Evolutionary conservation across 495 filamentous ascomycete genomes (phyloP).

Genomic region (Umbilicaria muhlenbergii): DNA sequence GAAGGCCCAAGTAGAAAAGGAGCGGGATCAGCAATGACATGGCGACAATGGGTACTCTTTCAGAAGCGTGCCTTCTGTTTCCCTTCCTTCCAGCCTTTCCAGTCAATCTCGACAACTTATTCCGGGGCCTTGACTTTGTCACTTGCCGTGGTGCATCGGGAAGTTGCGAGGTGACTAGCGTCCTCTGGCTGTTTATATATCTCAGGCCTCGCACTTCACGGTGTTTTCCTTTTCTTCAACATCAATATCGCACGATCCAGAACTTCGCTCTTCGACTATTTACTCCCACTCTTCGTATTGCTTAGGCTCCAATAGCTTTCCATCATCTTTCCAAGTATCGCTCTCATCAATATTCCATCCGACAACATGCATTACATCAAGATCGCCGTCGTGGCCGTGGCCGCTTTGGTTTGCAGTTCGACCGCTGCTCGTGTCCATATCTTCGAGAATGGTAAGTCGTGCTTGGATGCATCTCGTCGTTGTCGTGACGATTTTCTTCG

Average conservation of each 20-base stretch:
- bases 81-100: too few relatives aligned
- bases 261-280: conserved; percentile 2
- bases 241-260: neutral
- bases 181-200: neutral
- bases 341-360: conserved; percentile 1
- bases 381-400: neutral
- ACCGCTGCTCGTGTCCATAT: neutral
- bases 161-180: neutral
- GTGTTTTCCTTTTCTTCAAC: neutral
- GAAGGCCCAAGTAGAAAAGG: neutral
- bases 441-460: too few relatives aligned
- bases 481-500: too few relatives aligned
- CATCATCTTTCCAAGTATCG: conserved; percentile 2
- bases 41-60: neutral
- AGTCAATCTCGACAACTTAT: too few relatives aligned
- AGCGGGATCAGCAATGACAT: neutral
- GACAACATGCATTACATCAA: conserved; percentile 1
- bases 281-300: conserved; percentile 3
- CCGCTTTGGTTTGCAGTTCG: conserved; percentile 1
- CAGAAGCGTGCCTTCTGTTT: neutral
- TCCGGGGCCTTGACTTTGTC: too few relatives aligned
- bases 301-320: conserved; percentile 1
- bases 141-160: neutral
- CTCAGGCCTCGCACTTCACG: neutral
- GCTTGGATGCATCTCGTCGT: too few relatives aligned